Conservation (phyloP, 1,284 basidiomycete genomes). For the Cutaneotrichosporon dermatis region DNA sequence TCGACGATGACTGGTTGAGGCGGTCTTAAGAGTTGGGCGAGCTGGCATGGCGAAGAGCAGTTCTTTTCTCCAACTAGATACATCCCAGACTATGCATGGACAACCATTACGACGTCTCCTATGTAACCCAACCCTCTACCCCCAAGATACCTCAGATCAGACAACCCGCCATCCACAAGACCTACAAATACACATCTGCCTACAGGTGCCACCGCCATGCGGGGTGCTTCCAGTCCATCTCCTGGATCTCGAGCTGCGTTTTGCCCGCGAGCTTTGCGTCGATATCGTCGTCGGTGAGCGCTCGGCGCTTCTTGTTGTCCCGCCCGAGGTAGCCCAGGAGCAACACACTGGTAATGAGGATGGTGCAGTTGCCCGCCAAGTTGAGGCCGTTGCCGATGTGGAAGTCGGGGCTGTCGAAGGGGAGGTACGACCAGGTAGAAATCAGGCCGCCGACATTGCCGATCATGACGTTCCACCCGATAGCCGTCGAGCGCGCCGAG, state of each 20-base stretch:
- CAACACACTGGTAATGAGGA: conserved; percentile 11
- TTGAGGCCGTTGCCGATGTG: conserved; percentile 22
- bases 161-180: no score
- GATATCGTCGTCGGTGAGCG: conserved; percentile 4
- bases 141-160: no score
- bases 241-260: conserved; percentile 12
- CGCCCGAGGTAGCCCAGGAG: conserved; percentile 9
- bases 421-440: conserved; percentile 26
- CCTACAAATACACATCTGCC: background rate
- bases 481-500: conserved; percentile 10
- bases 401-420: conserved; percentile 21
- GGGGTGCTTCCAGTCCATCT: conserved; percentile 20
- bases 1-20: no score
- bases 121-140: no score
- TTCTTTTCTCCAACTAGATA: no score
- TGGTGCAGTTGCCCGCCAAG: conserved; percentile 8
- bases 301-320: conserved; percentile 15
- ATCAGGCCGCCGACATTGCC: conserved; percentile 25
- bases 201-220: conserved; percentile 18
- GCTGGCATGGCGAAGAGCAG: no score
- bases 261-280: conserved; percentile 5
- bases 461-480: conserved; percentile 21
- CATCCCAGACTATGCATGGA: no score
- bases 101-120: no score
- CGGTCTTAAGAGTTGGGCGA: no score